These are phyloP conservation scores for Westerdykella sp. DNA, from an alignment of 2,329 filamentous ascomycete genomes.

Conservation along the genomic window DNA sequence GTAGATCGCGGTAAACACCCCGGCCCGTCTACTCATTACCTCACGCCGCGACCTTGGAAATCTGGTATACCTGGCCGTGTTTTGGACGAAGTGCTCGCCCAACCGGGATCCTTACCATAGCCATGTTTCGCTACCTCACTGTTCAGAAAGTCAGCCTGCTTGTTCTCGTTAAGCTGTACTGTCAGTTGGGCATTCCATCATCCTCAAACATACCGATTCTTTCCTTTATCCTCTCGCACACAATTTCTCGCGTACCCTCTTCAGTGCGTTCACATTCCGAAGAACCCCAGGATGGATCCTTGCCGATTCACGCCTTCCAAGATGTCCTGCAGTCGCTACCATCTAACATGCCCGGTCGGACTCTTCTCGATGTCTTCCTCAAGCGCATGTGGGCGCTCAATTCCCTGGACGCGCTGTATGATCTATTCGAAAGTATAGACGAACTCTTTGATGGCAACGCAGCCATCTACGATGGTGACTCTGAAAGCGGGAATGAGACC, in stretches of 20 bases:
- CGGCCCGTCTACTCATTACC: too few relatives aligned
- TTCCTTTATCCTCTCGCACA: constrained; percentile 68
- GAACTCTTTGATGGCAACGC: constrained; percentile 56
- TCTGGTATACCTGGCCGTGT: too few relatives aligned
- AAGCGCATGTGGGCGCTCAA: constrained; percentile 76
- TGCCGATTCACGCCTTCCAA: constrained; percentile 41
- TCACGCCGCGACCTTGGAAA: too few relatives aligned
- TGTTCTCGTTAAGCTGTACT: constrained; percentile 74
- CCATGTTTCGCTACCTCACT: constrained; percentile 79
- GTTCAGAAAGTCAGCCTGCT: constrained; percentile 81
- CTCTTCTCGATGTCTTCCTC: constrained; percentile 83
- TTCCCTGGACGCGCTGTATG: constrained; percentile 72
- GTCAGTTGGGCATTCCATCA: constrained; percentile 61
- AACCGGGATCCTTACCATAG: constrained; percentile 8
- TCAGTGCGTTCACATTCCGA: background rate
- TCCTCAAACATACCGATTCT: constrained; percentile 68
- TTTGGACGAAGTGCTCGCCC: too few relatives aligned
- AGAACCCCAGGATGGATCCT: constrained; percentile 25
- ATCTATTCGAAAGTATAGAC: constrained; percentile 61
- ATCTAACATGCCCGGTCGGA: constrained; percentile 62
- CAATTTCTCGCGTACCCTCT: constrained; percentile 39
- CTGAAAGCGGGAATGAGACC: constrained; percentile 20
- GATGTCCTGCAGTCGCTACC: constrained; percentile 40
- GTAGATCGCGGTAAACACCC: too few relatives aligned
- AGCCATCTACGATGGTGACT: constrained; percentile 53